phyloP scores from a whole-genome alignment of 176 grass and related monocot species.

The Poa annua region DNA sequence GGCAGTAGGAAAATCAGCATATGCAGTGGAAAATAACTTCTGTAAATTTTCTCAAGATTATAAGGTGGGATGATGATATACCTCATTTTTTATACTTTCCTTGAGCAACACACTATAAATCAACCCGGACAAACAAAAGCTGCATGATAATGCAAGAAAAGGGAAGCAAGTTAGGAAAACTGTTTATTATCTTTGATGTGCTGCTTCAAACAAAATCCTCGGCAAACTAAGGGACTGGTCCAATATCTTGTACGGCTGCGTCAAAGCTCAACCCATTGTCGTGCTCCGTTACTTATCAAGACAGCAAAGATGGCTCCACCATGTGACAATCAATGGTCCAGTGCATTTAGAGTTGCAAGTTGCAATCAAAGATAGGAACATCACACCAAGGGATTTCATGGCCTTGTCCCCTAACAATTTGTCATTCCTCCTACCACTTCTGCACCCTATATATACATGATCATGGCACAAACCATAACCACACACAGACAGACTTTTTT shows the following conservation, averaged over 20 bases:
- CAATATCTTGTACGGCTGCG: neutral
- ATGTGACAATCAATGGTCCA: slow-evolving; percentile 35
- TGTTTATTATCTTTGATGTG: neutral
- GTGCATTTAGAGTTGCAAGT: slow-evolving; percentile 31
- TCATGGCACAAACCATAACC: slow-evolving; percentile 28
- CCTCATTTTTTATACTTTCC: neutral
- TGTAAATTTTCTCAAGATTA: neutral
- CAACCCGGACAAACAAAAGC: neutral
- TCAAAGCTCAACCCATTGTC: neutral
- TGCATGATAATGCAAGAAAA: neutral
- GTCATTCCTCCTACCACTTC: neutral
- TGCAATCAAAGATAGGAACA: slow-evolving; percentile 19
- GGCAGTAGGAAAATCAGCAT: neutral
- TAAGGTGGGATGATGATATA: neutral
- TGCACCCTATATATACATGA: slow-evolving; percentile 44
- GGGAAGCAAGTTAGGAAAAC: neutral
- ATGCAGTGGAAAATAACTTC: slow-evolving; percentile 3
- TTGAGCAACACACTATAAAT: neutral
- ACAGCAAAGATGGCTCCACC: slow-evolving; percentile 47
- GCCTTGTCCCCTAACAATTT: slow-evolving; percentile 48
- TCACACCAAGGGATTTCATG: slow-evolving; percentile 36
- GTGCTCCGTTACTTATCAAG: neutral
- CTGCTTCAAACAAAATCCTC: slow-evolving; percentile 6
- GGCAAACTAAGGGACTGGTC: neutral
- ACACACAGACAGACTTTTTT: slow-evolving; percentile 8